Conservation (phyloP, 2,329 filamentous ascomycete genomes). For the Tothia fuscella region DNA sequence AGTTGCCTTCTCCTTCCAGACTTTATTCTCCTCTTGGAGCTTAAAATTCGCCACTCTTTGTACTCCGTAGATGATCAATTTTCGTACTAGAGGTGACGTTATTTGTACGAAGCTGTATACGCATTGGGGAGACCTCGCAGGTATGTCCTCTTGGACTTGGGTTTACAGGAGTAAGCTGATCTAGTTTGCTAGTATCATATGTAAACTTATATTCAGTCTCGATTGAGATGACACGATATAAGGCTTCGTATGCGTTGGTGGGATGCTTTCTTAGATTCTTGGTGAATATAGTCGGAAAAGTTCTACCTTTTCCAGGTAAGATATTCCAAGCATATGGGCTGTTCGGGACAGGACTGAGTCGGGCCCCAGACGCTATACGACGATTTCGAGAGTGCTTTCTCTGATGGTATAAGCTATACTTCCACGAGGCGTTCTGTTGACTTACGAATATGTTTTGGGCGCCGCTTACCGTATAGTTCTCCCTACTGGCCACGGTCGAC, state of each 20-base stretch:
- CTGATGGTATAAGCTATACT: slow-evolving; percentile 3
- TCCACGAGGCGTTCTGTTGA: background rate
- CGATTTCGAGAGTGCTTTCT: slow-evolving; percentile 9
- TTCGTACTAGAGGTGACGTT: slow-evolving; percentile 11
- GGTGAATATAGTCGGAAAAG: slow-evolving; percentile 12
- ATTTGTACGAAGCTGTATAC: background rate
- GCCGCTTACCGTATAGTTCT: slow-evolving; percentile 1
- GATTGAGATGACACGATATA: slow-evolving; percentile 12
- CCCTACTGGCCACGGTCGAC: slow-evolving; percentile 1
- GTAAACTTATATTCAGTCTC: slow-evolving; percentile 11
- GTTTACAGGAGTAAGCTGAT: slow-evolving; percentile 1
- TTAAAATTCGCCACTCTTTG: slow-evolving; percentile 13
- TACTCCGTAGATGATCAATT: slow-evolving; percentile 12
- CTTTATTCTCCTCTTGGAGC: slow-evolving; percentile 12
- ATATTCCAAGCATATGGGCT: slow-evolving; percentile 13
- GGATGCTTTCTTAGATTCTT: slow-evolving; percentile 14
- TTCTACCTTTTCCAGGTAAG: slow-evolving; percentile 12
- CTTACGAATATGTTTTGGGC: slow-evolving; percentile 3
- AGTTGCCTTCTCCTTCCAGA: slow-evolving; percentile 13
- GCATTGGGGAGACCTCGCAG: background rate
- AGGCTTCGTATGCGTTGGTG: slow-evolving; percentile 13
- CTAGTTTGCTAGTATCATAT: slow-evolving; percentile 1
- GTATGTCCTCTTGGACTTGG: background rate
- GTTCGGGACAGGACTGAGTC: slow-evolving; percentile 9
- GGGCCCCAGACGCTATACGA: slow-evolving; percentile 3